A percentile compares a stretch with the other conserved stretches of the same genome.
These are phyloP conservation scores for Torulaspora indica DNA, from an alignment of 805 yeast species.

Conservation along the genomic window DNA sequence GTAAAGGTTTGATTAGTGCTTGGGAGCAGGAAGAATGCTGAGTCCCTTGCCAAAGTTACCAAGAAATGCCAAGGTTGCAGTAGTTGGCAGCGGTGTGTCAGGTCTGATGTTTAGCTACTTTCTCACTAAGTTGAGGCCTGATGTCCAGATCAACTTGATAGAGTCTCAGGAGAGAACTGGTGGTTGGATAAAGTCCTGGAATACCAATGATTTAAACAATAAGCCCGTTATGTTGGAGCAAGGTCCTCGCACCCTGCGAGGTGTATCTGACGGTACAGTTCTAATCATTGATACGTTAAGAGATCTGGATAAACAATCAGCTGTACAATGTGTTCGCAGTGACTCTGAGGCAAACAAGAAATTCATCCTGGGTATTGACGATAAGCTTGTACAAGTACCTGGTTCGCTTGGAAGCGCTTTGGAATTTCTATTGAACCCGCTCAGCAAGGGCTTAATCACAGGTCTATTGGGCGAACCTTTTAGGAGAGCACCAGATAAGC, in stretches of 20 bases:
- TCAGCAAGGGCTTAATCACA: conserved; percentile 42
- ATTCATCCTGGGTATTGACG: conserved; percentile 49
- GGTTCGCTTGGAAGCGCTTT: conserved; percentile 36
- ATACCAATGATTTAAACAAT: conserved; percentile 32
- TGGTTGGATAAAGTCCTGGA: conserved; percentile 69
- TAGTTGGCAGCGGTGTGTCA: conserved; percentile 84
- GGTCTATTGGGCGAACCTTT: conserved; percentile 53
- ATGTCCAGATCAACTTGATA: conserved; percentile 55
- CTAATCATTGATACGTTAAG: conserved; percentile 57
- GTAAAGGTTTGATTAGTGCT: neutral
- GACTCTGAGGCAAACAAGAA: conserved; percentile 64
- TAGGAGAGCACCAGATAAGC: conserved; percentile 27
- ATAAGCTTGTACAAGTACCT: conserved; percentile 53
- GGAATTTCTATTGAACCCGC: conserved; percentile 39
- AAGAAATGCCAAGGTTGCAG: conserved; percentile 49
- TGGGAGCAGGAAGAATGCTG: conserved; percentile 12
- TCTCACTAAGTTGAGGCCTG: conserved; percentile 69
- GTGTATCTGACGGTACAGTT: conserved; percentile 72
- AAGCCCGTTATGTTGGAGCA: conserved; percentile 51
- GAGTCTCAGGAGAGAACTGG: conserved; percentile 59
- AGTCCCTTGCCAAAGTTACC: conserved; percentile 23
- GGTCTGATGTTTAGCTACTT: conserved; percentile 74
- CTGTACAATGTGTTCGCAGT: conserved; percentile 55
- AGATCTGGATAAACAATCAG: conserved; percentile 43
- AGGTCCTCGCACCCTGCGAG: conserved; percentile 89